Evolutionary conservation across 2,329 filamentous ascomycete species (phyloP).

Genomic region (Arthrobotrys pseudoclavata): DNA sequence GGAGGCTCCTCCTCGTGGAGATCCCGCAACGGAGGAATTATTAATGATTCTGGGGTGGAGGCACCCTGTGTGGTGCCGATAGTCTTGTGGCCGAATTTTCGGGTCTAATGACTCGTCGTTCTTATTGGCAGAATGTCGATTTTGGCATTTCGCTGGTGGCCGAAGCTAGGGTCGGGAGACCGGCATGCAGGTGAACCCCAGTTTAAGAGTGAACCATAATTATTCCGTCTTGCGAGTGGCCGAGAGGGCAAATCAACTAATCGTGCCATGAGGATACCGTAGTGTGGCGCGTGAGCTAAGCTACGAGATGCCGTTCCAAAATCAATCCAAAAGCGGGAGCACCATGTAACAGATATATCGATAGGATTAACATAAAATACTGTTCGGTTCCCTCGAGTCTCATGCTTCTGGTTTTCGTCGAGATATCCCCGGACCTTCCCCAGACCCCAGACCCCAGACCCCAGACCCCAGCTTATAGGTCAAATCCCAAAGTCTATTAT

Average conservation of each 20-base stretch:
- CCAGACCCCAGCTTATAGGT: not conserved
- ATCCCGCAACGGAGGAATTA: constrained; percentile 27
- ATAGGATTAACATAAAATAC: constrained; percentile 7
- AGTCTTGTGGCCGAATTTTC: constrained; percentile 4
- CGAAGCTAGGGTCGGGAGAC: not conserved
- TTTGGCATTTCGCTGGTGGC: not conserved
- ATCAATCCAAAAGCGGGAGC: not conserved
- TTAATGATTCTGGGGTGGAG: not conserved
- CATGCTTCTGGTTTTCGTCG: not conserved
- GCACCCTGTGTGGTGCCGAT: not conserved
- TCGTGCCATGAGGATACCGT: not conserved
- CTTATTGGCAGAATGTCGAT: not conserved
- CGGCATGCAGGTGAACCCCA: constrained; percentile 1
- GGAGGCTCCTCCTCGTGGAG: constrained; percentile 3
- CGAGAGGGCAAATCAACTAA: not conserved
- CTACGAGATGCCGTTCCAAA: not conserved
- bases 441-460: not conserved
- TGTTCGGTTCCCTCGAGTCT: not conserved
- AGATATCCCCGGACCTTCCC: not conserved
- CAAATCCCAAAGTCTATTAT: not conserved
- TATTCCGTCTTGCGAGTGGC: constrained; percentile 30
- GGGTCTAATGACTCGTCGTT: not conserved
- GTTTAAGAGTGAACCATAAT: constrained; percentile 16
- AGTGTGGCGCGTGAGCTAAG: no score
- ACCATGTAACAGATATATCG: not conserved